Evolutionary conservation across 2,329 filamentous ascomycete species (phyloP).

Genomic region (Arthroderma uncinatum): DNA sequence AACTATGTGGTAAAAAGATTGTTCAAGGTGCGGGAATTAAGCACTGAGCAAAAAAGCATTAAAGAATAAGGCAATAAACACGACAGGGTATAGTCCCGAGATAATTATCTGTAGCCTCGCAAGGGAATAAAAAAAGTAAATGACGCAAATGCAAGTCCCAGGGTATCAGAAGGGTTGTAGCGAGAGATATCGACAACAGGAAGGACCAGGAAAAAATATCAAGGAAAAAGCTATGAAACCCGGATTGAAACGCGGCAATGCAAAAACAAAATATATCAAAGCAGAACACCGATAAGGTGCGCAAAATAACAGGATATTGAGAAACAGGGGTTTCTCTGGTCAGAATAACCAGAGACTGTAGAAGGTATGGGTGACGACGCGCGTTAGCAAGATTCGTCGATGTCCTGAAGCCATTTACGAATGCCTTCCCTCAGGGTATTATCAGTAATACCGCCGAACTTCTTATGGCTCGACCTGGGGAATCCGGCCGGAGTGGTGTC

Average conservation of each 20-base stretch:
- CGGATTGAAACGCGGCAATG: background rate
- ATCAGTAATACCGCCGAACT: slow-evolving; percentile 29
- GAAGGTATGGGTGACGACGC: background rate
- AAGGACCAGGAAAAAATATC: background rate
- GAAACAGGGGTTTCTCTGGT: background rate
- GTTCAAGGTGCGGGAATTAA: background rate
- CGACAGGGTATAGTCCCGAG: background rate
- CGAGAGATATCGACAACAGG: background rate
- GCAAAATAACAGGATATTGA: background rate
- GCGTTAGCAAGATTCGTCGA: slow-evolving; percentile 34
- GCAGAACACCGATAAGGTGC: background rate
- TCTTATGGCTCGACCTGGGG: slow-evolving; percentile 22
- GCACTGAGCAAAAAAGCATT: background rate
- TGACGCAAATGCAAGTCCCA: slow-evolving; percentile 1
- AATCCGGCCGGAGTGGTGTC: slow-evolving; percentile 16
- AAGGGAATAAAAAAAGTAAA: background rate
- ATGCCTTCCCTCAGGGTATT: slow-evolving; percentile 48
- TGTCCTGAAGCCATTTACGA: slow-evolving; percentile 44
- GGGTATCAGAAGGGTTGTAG: slow-evolving; percentile 3
- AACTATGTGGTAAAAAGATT: background rate
- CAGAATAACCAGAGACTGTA: background rate
- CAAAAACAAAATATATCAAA: background rate
- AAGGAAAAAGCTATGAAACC: background rate
- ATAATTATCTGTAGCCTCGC: background rate
- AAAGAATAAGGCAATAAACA: background rate